Conservation (phyloP, 768 basidiomycete genomes). For the Agaricus subrufescens region DNA sequence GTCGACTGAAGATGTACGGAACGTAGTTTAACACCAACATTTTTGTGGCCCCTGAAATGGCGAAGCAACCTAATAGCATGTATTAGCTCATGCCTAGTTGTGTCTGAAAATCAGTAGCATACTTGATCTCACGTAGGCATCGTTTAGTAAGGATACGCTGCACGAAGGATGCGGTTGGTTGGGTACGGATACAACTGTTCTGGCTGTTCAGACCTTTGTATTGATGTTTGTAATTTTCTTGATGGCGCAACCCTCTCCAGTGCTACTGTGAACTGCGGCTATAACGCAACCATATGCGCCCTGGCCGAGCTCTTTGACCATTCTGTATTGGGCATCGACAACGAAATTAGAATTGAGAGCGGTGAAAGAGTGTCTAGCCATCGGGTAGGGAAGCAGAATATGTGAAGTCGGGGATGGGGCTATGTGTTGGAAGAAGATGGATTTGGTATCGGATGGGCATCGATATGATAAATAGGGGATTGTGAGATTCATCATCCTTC, state of each 20-base stretch:
- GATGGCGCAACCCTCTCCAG: conserved; percentile 89
- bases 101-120: conserved; percentile 16
- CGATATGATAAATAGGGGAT: conserved; percentile 11
- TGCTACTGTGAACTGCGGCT: conserved; percentile 74
- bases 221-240: conserved; percentile 97
- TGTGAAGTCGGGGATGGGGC: not conserved
- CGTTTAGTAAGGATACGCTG: conserved; percentile 95
- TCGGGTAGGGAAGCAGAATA: conserved; percentile 18
- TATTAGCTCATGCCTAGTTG: conserved; percentile 14
- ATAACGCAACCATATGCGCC: conserved; percentile 94
- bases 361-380: conserved; percentile 76
- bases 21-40: conserved; percentile 47
- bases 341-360: conserved; percentile 84
- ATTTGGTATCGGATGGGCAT: conserved; percentile 9
- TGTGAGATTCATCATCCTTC: conserved; percentile 6
- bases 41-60: conserved; percentile 99
- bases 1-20: not conserved
- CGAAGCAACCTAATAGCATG: conserved; percentile 65
- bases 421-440: conserved; percentile 4
- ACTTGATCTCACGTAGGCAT: conserved; percentile 94
- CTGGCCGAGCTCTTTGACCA: conserved; percentile 95
- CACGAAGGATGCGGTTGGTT: not conserved
- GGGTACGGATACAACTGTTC: not conserved
- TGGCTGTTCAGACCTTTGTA: conserved; percentile 55
- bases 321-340: conserved; percentile 86